phyloP scores from a whole-genome alignment of 1,139 yeast genomes.

The Lodderomyces metapsilosis region DNA sequence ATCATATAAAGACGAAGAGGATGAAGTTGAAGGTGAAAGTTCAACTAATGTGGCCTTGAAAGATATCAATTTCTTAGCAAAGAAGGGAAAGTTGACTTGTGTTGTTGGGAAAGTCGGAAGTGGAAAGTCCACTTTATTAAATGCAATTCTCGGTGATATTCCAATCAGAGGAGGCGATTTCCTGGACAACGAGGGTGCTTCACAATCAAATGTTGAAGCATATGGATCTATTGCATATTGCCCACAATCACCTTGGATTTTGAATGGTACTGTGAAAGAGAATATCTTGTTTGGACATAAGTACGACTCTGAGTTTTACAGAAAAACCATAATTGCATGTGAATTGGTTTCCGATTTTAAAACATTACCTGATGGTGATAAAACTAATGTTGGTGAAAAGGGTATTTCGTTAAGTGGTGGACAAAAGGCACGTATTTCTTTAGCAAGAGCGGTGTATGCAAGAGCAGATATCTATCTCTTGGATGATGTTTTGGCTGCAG shows the following conservation, averaged over 20 bases:
- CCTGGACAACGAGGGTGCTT: conserved; percentile 4
- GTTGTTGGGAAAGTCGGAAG: conserved; percentile 76
- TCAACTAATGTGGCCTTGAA: conserved; percentile 41
- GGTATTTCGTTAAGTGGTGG: conserved; percentile 43
- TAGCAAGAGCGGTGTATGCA: conserved; percentile 40
- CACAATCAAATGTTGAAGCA: conserved; percentile 28
- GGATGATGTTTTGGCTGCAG: conserved; percentile 37
- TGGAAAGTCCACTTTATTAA: conserved; percentile 35
- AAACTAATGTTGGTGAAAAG: conserved; percentile 41
- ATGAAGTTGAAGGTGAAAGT: conserved; percentile 17
- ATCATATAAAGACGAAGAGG: conserved; percentile 19
- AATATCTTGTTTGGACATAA: conserved; percentile 38
- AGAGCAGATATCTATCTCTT: conserved; percentile 36
- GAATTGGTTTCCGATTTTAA: conserved; percentile 31
- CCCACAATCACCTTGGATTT: conserved; percentile 36
- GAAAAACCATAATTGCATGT: conserved; percentile 33
- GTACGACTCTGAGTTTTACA: conserved; percentile 26
- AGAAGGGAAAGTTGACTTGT: conserved; percentile 61
- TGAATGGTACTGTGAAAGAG: conserved; percentile 37
- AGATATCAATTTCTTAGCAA: conserved; percentile 51
- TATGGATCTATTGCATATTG: conserved; percentile 30
- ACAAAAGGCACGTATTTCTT: conserved; percentile 38
- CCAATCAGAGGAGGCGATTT: conserved; percentile 14
- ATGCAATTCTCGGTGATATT: conserved; percentile 58
- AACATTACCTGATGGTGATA: conserved; percentile 35